These are phyloP conservation scores for Quercus lobata DNA, from an alignment of 331 rosid genomes.

Conservation along the genomic window DNA sequence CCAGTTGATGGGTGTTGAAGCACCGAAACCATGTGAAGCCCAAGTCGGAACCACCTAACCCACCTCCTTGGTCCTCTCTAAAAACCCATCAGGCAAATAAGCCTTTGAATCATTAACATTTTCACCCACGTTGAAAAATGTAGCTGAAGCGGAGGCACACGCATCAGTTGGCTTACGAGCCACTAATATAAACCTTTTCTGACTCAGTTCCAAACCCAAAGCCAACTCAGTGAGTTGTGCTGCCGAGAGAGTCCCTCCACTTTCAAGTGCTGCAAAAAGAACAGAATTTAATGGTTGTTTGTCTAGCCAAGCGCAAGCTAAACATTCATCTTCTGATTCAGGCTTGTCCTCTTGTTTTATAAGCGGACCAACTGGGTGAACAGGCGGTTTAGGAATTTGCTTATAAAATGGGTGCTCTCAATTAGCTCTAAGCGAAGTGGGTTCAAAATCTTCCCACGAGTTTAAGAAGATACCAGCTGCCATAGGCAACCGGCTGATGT, in stretches of 20 bases:
- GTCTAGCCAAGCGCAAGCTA: conserved; percentile 30
- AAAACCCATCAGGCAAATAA: conserved; percentile 30
- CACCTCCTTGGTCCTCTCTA: conserved; percentile 21
- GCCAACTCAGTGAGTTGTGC: conserved; percentile 30
- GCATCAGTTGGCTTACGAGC: conserved; percentile 16
- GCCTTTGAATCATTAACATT: neutral
- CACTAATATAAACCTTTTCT: conserved; percentile 36
- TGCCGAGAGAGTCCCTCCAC: conserved; percentile 23
- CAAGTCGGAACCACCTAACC: conserved; percentile 24
- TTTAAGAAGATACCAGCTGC: conserved; percentile 31
- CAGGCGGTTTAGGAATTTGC: conserved; percentile 14
- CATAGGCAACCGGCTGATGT: conserved; percentile 23
- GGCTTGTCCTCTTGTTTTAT: conserved; percentile 14
- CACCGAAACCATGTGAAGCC: conserved; percentile 24
- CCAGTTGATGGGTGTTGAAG: conserved; percentile 28
- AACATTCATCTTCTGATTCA: neutral
- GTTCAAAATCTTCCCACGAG: conserved; percentile 43
- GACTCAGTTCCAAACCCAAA: conserved; percentile 31
- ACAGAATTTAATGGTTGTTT: conserved; percentile 31
- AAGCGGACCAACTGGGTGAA: conserved; percentile 28
- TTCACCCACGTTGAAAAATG: conserved; percentile 31
- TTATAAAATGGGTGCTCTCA: conserved; percentile 28
- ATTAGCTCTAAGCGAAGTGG: conserved; percentile 18
- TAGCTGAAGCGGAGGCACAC: neutral
- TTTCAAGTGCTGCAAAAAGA: conserved; percentile 16